Percentiles rank a stretch among this genome's conserved stretches.
Evolutionary conservation across 2,329 filamentous ascomycete species (phyloP).

Genomic region (Nothopassalora personata): DNA sequence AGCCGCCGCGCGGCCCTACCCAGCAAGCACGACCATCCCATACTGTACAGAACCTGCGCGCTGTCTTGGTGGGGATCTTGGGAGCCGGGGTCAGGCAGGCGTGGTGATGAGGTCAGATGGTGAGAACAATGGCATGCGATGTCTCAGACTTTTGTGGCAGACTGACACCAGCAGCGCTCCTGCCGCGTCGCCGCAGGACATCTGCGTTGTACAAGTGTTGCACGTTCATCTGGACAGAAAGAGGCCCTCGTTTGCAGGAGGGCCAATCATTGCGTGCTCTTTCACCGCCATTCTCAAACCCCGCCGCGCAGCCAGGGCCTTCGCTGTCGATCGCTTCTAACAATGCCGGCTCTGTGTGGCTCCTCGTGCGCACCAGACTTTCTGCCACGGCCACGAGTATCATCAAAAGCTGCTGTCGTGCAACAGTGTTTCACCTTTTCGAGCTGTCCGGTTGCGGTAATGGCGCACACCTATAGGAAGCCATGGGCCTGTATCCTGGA

Average conservation of each 20-base stretch:
- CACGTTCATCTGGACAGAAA: slow-evolving; percentile 10
- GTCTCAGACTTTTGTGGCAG: slow-evolving; percentile 17
- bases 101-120: slow-evolving; percentile 10
- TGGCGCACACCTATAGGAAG: slow-evolving; percentile 15
- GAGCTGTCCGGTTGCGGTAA: slow-evolving; percentile 14
- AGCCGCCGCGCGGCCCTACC: slow-evolving; percentile 16
- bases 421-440: slow-evolving; percentile 13
- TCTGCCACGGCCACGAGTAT: slow-evolving; percentile 4
- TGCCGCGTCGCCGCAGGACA: slow-evolving; percentile 12
- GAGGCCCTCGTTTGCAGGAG: slow-evolving; percentile 11
- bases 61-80: slow-evolving; percentile 14
- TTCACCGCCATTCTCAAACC: not conserved
- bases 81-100: slow-evolving; percentile 2
- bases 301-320: not conserved
- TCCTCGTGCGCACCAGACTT: slow-evolving; percentile 2
- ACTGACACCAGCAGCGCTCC: slow-evolving; percentile 9
- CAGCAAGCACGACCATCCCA: slow-evolving; percentile 9
- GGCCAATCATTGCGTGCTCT: slow-evolving; percentile 13
- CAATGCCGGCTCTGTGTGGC: slow-evolving; percentile 1
- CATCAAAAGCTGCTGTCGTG: slow-evolving; percentile 5
- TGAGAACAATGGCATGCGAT: slow-evolving; percentile 19
- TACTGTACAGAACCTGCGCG: too few species aligned
- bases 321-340: slow-evolving; percentile 1
- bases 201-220: slow-evolving; percentile 16
- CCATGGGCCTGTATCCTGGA: slow-evolving; percentile 12